Evolutionary conservation across 208 protist genomes (phyloP).

Genomic region (Histomonas meleagridis): DNA sequence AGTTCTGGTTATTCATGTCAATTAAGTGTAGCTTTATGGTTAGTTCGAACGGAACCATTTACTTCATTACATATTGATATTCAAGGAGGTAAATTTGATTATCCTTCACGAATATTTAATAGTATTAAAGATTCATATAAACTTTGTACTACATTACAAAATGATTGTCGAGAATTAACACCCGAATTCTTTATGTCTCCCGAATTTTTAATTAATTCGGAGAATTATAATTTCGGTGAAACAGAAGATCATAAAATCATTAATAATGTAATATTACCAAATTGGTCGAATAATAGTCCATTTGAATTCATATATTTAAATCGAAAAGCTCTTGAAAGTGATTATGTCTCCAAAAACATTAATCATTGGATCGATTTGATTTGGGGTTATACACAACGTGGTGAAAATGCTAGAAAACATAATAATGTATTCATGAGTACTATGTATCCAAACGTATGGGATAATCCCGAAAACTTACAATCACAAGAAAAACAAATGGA

Average conservation of each 20-base stretch:
- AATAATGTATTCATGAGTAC: not conserved
- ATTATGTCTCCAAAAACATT: constrained; percentile 48
- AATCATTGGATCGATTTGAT: constrained; percentile 62
- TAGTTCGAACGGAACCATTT: not conserved
- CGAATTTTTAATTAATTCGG: constrained; percentile 49
- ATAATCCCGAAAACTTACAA: not conserved
- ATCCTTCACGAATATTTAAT: not conserved
- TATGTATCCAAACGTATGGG: not conserved
- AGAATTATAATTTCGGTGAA: constrained; percentile 45
- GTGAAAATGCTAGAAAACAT: constrained; percentile 36
- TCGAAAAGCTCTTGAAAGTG: constrained; percentile 51
- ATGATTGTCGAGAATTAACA: constrained; percentile 44
- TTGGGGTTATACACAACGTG: constrained; percentile 57
- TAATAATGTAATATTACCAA: constrained; percentile 39
- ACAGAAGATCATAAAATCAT: constrained; percentile 22
- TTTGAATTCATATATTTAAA: constrained; percentile 53
- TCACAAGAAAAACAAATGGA: not conserved
- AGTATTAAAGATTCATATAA: not conserved
- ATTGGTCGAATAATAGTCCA: constrained; percentile 24
- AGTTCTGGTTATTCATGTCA: not conserved
- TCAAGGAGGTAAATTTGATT: constrained; percentile 21
- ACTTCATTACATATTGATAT: constrained; percentile 4
- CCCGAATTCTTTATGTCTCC: constrained; percentile 56
- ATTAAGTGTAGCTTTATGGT: not conserved
- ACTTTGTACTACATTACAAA: no score